Conservation (phyloP, 306 rosid species). For the Fragaria iinumae region DNA sequence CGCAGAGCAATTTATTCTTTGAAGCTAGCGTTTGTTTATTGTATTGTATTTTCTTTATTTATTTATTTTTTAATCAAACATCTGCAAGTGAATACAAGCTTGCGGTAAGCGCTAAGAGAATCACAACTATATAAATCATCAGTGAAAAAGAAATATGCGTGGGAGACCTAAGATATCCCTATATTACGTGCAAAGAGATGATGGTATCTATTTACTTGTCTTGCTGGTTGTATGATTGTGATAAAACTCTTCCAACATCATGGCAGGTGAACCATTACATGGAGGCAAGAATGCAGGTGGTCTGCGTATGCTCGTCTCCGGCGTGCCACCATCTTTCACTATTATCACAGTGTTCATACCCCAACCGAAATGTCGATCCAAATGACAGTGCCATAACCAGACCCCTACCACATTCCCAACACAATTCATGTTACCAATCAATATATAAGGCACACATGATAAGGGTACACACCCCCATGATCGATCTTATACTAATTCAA, state of each 20-base stretch:
- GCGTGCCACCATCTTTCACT: conserved; percentile 12
- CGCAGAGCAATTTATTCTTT: too few species aligned
- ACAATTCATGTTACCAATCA: not conserved
- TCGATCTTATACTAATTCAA: not conserved
- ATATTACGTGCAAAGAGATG: too few species aligned
- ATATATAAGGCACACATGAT: not conserved
- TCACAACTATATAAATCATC: too few species aligned
- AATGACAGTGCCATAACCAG: conserved; percentile 15
- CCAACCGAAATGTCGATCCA: conserved; percentile 3
- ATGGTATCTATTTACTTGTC: not conserved
- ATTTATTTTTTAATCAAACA: too few species aligned
- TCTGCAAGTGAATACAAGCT: too few species aligned
- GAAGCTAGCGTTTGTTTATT: too few species aligned
- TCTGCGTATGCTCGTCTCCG: conserved; percentile 1
- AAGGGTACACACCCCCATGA: not conserved
- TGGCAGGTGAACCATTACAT: not conserved
- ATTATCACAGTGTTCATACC: conserved; percentile 9
- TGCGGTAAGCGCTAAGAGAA: too few species aligned
- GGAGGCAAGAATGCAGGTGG: conserved; percentile 9
- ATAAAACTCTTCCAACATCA: not conserved
- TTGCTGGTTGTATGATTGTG: not conserved
- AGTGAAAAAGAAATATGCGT: too few species aligned
- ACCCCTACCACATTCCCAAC: not conserved
- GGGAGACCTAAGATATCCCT: too few species aligned
- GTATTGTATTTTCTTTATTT: too few species aligned